These are phyloP conservation scores for Pugionium cornutum DNA, from an alignment of 345 rosid genomes.

Conservation along the genomic window DNA sequence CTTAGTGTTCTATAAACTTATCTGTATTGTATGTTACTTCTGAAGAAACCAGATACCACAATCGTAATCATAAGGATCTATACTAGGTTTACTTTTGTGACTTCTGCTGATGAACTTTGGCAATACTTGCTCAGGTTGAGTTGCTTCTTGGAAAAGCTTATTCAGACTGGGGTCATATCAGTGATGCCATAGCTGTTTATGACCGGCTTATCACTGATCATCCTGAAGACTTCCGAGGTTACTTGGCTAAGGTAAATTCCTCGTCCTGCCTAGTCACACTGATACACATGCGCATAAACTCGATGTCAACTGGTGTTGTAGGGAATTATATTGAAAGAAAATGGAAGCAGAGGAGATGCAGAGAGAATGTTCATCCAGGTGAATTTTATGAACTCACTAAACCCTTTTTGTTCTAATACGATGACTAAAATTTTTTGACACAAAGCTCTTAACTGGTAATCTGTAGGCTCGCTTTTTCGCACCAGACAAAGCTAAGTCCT, in stretches of 20 bases:
- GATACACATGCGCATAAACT: conserved; percentile 12
- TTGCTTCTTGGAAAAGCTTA: conserved; percentile 95
- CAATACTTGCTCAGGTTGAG: conserved; percentile 55
- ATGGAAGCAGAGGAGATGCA: conserved; percentile 80
- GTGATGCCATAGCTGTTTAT: conserved; percentile 88
- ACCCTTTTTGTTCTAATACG: conserved; percentile 1
- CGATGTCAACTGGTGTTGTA: conserved; percentile 37
- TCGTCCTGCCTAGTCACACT: neutral
- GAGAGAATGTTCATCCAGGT: conserved; percentile 99
- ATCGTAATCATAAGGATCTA: neutral
- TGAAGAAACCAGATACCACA: conserved; percentile 9
- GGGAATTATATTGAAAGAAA: conserved; percentile 90
- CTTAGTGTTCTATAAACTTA: neutral
- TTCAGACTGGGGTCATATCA: conserved; percentile 87
- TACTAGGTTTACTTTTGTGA: neutral
- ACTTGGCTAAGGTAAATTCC: conserved; percentile 78
- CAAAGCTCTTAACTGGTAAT: conserved; percentile 14
- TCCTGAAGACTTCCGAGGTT: conserved; percentile 90
- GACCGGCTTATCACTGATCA: conserved; percentile 71
- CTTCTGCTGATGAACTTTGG: neutral
- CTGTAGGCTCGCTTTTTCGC: conserved; percentile 91
- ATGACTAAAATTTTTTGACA: neutral
- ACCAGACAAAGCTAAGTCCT: conserved; percentile 80
- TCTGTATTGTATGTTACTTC: neutral
- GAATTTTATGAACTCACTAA: conserved; percentile 34